A percentile compares a stretch with the other conserved stretches of the same genome.
These are phyloP conservation scores for Wilcoxina mikolae DNA, from an alignment of 495 filamentous ascomycete genomes.

Conservation along the genomic window DNA sequence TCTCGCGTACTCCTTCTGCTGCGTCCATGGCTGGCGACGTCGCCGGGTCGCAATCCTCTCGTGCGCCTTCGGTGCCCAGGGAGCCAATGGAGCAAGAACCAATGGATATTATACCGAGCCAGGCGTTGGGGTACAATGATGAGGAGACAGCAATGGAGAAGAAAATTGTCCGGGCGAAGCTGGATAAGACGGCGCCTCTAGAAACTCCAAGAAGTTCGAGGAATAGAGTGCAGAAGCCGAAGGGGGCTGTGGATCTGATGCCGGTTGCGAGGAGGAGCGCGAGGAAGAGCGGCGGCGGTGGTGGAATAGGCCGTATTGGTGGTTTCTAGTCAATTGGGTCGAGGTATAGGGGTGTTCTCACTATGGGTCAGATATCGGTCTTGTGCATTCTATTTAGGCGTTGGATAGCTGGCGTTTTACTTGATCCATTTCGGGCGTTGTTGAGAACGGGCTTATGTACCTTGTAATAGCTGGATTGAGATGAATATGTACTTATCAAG, in stretches of 20 bases:
- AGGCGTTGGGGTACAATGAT: slow-evolving; percentile 24
- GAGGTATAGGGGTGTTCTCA: too few relatives aligned
- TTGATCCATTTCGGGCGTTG: too few relatives aligned
- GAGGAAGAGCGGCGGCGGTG: slow-evolving; percentile 5
- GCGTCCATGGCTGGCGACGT: slow-evolving; percentile 4
- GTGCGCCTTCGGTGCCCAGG: background rate
- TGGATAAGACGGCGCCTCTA: slow-evolving; percentile 15
- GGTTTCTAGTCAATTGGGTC: too few relatives aligned
- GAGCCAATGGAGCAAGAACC: background rate
- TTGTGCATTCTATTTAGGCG: too few relatives aligned
- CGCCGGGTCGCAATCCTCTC: background rate
- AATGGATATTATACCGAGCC: slow-evolving; percentile 14
- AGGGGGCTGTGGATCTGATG: slow-evolving; percentile 15
- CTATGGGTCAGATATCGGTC: too few relatives aligned
- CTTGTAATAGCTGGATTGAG: too few relatives aligned
- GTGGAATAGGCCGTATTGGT: too few relatives aligned
- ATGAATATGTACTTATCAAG: too few relatives aligned
- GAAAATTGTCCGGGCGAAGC: slow-evolving; percentile 21
- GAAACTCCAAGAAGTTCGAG: slow-evolving; percentile 17
- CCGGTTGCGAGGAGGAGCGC: slow-evolving; percentile 13
- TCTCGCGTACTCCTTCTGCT: slow-evolving; percentile 17
- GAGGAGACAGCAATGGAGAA: slow-evolving; percentile 23
- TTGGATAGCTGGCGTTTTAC: too few relatives aligned
- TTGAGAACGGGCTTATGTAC: too few relatives aligned
- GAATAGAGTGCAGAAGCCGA: slow-evolving; percentile 11